Conservation (phyloP, 108 stramenopile genomes). For the Conticribra weissflogii region DNA sequence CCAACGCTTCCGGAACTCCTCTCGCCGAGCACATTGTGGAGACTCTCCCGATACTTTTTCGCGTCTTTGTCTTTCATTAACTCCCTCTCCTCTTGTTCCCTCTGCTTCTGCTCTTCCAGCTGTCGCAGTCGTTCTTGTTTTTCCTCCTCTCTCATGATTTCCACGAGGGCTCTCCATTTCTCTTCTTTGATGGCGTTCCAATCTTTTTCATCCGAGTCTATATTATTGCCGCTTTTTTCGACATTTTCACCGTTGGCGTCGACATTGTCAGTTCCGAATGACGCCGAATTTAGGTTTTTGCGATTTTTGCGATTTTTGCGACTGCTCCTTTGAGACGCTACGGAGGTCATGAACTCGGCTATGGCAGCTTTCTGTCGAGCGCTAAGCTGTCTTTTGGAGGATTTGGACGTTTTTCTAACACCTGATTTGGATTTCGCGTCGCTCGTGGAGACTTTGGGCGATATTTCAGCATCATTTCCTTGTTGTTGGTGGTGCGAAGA, state of each 20-base stretch:
- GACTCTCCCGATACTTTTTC: too few relatives aligned
- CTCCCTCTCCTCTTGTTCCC: background rate
- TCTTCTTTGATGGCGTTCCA: background rate
- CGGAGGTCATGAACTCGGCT: conserved; percentile 14
- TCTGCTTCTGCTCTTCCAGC: background rate
- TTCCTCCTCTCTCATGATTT: conserved; percentile 18
- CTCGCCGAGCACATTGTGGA: too few relatives aligned
- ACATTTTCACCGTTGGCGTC: background rate
- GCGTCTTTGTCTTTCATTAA: too few relatives aligned
- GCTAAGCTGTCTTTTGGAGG: background rate
- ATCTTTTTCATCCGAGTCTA: background rate
- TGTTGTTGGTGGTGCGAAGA: background rate
- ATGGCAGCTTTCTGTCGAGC: conserved; percentile 18
- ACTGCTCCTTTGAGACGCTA: conserved; percentile 5
- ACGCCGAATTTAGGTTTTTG: too few relatives aligned
- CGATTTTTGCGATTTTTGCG: background rate
- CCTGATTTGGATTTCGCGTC: background rate
- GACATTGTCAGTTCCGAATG: too few relatives aligned
- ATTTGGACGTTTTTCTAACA: too few relatives aligned
- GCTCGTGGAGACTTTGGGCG: too few relatives aligned
- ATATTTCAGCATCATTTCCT: background rate
- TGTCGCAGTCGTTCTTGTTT: conserved; percentile 19
- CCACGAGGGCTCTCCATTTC: conserved; percentile 25
- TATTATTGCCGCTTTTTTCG: background rate
- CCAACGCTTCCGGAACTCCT: too few relatives aligned